Evolutionary conservation across 208 protist genomes (phyloP), one percentile per base, ranked within the genome.

Genomic region (Leishmania gerbilli): DNA sequence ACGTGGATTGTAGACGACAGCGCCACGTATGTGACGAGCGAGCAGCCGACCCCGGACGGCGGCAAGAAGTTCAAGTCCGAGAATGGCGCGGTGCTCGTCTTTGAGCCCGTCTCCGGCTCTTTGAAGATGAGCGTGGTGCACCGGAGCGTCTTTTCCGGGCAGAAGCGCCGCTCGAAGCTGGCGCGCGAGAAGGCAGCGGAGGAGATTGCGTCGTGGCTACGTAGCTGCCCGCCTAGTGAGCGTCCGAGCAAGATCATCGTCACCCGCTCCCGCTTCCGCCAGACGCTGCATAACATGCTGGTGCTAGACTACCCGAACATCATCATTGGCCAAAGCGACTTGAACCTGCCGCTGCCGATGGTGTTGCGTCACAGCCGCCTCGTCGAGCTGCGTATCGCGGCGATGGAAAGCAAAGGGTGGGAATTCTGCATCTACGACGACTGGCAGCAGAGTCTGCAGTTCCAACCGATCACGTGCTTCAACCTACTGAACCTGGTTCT

Each of bases 1-100:
- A 99, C 99, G 67, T 99, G 99, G 99, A 99, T 99, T 87, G 98
- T 99, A 7, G 99, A 99, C 89, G 99, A 99, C 88, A 99, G 99
- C 79, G 98, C 99, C 83, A 99, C 99, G 3, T 99, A 99, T 93
- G 97, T 99, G 76, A 99, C 99, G 6, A 99, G 99, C 71, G 99
- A 99, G 85, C 99, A 99, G 91, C 99, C 99, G 81, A 99, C 99
- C 9, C 99, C 99, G 71, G 99, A 99, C 85, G 99, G 99, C 82
- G 99, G 99, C 84, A 93, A 99, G 71, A 99, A 99, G 80, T 98
- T 96, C 76, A 96, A 97, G 77, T 99, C 98, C 17, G 98, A 99
- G 67, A 99, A 99, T 92, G 99, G 99, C 60, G 99, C 98, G 8
- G 99, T 99, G 78, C 99, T 99, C 84, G 98, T 99, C 74, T 99